Conservation (phyloP, 1,139 yeast genomes). For the Sugiyamaella paludigena region DNA sequence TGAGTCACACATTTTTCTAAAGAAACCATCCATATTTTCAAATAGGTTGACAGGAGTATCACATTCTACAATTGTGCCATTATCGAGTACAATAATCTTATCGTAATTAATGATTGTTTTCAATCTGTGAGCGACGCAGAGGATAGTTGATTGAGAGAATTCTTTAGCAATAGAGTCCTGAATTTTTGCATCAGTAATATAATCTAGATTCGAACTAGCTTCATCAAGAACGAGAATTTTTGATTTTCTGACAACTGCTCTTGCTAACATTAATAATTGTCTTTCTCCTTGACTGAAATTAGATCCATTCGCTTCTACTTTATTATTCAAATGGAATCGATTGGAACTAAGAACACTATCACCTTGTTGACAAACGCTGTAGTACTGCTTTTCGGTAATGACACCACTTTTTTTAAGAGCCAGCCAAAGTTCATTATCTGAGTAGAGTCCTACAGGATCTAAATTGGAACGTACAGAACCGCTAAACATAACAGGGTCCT, state of each 20-base stretch:
- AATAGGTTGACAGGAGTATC: constrained; percentile 47
- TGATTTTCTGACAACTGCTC: constrained; percentile 71
- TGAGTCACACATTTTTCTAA: constrained; percentile 58
- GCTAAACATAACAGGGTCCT: constrained; percentile 66
- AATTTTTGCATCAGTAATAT: constrained; percentile 68
- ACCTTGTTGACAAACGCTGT: constrained; percentile 32
- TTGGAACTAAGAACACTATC: constrained; percentile 34
- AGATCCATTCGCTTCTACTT: constrained; percentile 68
- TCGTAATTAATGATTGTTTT: constrained; percentile 67
- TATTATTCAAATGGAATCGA: constrained; percentile 63
- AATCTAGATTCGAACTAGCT: constrained; percentile 81
- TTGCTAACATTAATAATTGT: constrained; percentile 69
- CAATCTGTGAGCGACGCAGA: constrained; percentile 78
- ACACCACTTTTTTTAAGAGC: constrained; percentile 49
- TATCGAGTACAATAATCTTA: constrained; percentile 61
- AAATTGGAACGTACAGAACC: constrained; percentile 63
- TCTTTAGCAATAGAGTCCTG: constrained; percentile 62
- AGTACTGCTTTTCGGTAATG: constrained; percentile 41
- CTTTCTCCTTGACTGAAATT: constrained; percentile 78
- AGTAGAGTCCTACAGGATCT: constrained; percentile 57
- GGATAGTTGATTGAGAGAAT: constrained; percentile 62
- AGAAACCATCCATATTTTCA: constrained; percentile 43
- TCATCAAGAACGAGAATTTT: constrained; percentile 71
- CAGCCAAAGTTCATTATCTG: constrained; percentile 54
- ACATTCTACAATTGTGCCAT: constrained; percentile 57